Base-by-base conservation (phyloP, 805 yeast genomes). In the Helenozyma baotianmanensis region DNA sequence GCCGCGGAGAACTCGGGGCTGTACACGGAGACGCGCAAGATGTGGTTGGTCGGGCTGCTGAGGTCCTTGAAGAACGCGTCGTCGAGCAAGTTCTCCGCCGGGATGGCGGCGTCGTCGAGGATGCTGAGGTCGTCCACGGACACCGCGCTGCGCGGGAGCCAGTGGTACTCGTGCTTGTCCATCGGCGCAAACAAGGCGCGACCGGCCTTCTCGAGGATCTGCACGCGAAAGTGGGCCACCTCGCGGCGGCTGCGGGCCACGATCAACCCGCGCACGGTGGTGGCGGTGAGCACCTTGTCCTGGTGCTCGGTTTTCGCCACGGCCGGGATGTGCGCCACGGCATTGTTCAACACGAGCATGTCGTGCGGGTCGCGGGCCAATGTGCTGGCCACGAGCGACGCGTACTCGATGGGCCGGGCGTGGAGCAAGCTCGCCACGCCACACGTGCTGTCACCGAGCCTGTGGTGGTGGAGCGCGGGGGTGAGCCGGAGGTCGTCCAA, bases 401-500 rank as follows among this genome's bases (percentile, higher is more conserved):
- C 51, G 50, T 75, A 73, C 9, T 53, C 62, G 21, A 72, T 48
- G 1, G 72, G 65, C 29, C 48, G 49, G 22, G 50, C 29, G 29
- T 45, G 47, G 21, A 65, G 50, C 14, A 65, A 45, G 28, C 43
- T 36, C n/a, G 27, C 25, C 12, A 36, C 26, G 18, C 38, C 33
- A 24, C 22, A 14, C 21, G 24, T 9, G 2, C 19, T 11, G 14
- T 30, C 29, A 9, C 21, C 21, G 8, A 17, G 19, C 25, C 28
- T 38, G 13, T 17, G 12, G 14, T 27, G 28, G 7, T 30, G 23
- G 17, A 38, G 40, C 17, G 50, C 48, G 9, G 52, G 43, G 9
- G 55, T 41, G 33, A 40, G 42, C 30, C 41, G 60, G 19, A 82
- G 50, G 47, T 82, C 90, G 51, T 80, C 87, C 14, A 82, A 45